Base-by-base conservation (phyloP, 257 asterid species). In the Rauvolfia tetraphylla region DNA sequence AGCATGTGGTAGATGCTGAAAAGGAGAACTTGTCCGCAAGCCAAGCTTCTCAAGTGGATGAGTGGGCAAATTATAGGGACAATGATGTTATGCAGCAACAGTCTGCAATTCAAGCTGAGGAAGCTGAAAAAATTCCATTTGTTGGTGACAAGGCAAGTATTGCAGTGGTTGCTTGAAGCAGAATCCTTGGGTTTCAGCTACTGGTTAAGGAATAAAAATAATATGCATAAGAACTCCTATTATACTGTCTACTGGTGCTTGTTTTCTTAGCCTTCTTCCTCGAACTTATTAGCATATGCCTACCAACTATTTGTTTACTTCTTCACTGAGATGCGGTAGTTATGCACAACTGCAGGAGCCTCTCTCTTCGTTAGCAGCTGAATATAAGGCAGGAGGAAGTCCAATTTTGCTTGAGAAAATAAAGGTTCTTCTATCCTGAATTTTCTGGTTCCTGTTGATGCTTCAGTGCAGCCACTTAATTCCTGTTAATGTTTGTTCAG, bases 341-440 rank as follows among this genome's bases (percentile, higher is more conserved):
- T 31, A 20, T 18, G 9, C 18, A 14, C n/a, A n/a, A 49, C 71
- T 82, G 79, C 90, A 95, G 99, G 98, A 95, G 79, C 93, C 97
- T 31, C 88, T 95, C 67, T 87, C 96, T 66, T 85, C 98, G 33
- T 82, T 95, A 71, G 86, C 88, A 48, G 92, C 84, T 68, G 98
- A 95, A 86, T 95, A 95, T 83, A 81, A 84, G 74, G 84, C 89
- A 29, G 99, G 99, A 85, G 99, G 99, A 83, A 95, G 88, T 84
- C 88, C 92, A 48, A 89, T 95, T 84, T 85, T 95, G 77, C 87
- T 89, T 80, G 87, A 91, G 86, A 95, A 95, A 83, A 95, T 95
- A 63, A 89, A 95, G 97, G 99, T 95, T 61, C 57, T 83, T 20
- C 39, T 33, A 33, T 13, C 36, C 63, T 73, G 68, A 29, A 22